Evolutionary conservation across 148 eudicot species (phyloP).

Genomic region (Beta vulgaris): DNA sequence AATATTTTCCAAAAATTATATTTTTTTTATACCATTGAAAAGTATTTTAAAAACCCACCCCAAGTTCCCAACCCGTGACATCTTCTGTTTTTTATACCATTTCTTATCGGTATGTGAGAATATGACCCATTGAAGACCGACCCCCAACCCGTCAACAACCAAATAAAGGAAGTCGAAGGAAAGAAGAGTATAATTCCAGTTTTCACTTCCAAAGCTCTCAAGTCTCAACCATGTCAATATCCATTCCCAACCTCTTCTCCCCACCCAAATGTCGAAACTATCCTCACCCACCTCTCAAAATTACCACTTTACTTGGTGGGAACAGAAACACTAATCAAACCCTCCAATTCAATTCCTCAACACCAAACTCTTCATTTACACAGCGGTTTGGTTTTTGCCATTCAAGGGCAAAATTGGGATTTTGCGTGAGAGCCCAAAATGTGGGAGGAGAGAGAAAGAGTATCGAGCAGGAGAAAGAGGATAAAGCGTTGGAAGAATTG

Average conservation of each 20-base stretch:
- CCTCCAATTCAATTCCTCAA: conserved; percentile 16
- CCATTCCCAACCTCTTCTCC: conserved; percentile 9
- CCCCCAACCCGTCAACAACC: too few relatives aligned
- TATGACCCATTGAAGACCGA: too few relatives aligned
- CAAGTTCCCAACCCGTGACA: too few relatives aligned
- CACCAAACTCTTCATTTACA: background rate
- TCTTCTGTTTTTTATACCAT: too few relatives aligned
- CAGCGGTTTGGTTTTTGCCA: background rate
- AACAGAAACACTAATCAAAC: background rate
- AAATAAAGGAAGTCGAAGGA: too few relatives aligned
- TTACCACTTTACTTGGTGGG: conserved; percentile 6
- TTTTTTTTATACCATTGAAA: too few relatives aligned
- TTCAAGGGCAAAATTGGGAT: conserved; percentile 22
- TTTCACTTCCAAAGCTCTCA: too few relatives aligned
- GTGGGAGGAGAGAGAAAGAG: conserved; percentile 23
- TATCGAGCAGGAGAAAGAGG: conserved; percentile 19
- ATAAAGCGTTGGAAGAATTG: conserved; percentile 43
- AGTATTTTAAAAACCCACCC: too few relatives aligned
- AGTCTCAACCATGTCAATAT: conserved; percentile 21
- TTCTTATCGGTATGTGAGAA: too few relatives aligned
- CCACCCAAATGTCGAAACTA: conserved; percentile 16
- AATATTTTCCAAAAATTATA: too few relatives aligned
- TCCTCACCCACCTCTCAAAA: conserved; percentile 20
- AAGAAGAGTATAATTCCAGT: too few relatives aligned
- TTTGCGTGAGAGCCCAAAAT: conserved; percentile 35